Base-by-base conservation (phyloP, 805 yeast genomes). In the Myxozyma sirexii region DNA sequence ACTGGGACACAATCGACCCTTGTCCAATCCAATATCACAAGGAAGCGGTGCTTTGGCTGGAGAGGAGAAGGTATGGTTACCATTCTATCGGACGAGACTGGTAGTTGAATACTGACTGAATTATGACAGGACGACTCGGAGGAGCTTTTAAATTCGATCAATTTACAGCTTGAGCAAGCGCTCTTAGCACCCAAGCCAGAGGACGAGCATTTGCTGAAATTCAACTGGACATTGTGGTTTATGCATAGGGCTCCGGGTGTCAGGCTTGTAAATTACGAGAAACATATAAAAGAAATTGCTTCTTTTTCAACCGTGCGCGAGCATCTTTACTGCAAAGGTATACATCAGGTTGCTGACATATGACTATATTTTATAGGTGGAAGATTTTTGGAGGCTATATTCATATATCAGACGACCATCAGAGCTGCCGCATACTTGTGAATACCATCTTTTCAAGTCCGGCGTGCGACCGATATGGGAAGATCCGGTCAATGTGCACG, bases 381-480 rank as follows among this genome's bases (percentile, higher is more conserved):
- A 93, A 79, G 97, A 92, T 75, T 93, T 94, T 79, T 93, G 99
- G 99, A 97, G 97, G 21, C 87, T 93, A 67, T 88, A 84, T 80
- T 91, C 93, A 76, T 87, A 96, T 45, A 85, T 93, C 68, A 97
- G 97, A 67, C 84, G 84, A 67, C 96, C 96, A 55, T 83, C 84
- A 66, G 96, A 90, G 71, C 81, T 93, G 72, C 97, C 97, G 69
- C 72, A 87, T 71, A 89, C 86, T 75, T 88, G 96, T n/a, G 98
- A 94, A 77, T 93, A 92, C 78, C 97, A 94, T 75, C 83, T 94
- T 70, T 93, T 93, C 81, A 88, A 92, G 78, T 88, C 88, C 73
- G 96, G 91, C 58, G 86, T 94, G 70, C 88, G 90, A 76, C 99
- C 99, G 59, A 97, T 94, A 81, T 93, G 99, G 99, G 99, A 93